Evolutionary conservation across 495 filamentous ascomycete species (phyloP), one percentile per base, ranked within the genome.

Genomic region (Penicillium roqueforti): DNA sequence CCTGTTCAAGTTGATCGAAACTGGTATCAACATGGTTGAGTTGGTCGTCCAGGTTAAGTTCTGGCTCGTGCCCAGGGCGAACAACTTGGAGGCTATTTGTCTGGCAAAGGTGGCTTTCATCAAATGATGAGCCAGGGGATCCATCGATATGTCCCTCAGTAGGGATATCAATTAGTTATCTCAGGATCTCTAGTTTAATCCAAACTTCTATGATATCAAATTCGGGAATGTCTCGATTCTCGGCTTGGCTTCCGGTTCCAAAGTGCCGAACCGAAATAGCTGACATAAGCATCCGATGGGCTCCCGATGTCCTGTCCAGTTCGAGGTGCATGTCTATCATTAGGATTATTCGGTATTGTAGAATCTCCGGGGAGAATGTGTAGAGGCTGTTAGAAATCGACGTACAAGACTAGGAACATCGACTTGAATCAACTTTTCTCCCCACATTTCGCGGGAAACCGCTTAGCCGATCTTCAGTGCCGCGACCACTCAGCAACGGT

Each of bases 401-500:
- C n/a, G n/a, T n/a, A n/a, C n/a, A n/a, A n/a, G n/a, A n/a, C n/a
- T n/a, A n/a, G n/a, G n/a, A n/a, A n/a, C n/a, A n/a, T n/a, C n/a
- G n/a, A n/a, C n/a, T n/a, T n/a, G n/a, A n/a, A n/a, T n/a, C n/a
- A 20, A 10, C 9, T 1, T 11, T 9, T 26, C 28, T 39, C 47
- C 38, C 53, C 52, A 57, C 61, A 57, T 52, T 63, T 36, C 47
- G 59, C 70, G 72, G 72, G 41, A 63, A 65, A 73, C 61, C 56
- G 61, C 67, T 71, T 76, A 76, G 68, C 74, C 74, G 74, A 75
- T 73, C 68, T 65, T 56, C 64, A 61, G 40, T 74, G 70, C 70
- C 69, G 71, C 66, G 52, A 56, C 58, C 52, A 47, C 46, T 47
- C 53, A 44, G 53, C 43, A 38, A 64, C 58, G 62, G 62, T 54